phyloP scores from a whole-genome alignment of 202 grass and related monocot species.

The Hordeum pubiflorum region DNA sequence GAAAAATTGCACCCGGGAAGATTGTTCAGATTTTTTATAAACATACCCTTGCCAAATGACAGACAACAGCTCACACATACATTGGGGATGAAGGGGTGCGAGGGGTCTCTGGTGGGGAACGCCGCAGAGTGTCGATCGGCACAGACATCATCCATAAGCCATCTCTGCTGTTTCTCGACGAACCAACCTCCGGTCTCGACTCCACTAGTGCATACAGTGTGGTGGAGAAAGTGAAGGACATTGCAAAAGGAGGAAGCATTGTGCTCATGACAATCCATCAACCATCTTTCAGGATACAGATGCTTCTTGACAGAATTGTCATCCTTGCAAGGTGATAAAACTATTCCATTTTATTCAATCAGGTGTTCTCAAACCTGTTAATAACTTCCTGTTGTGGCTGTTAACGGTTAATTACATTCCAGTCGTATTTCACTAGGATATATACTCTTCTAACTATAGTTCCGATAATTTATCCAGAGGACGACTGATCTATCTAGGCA shows the following conservation, averaged over 20 bases:
- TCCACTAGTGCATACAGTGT: conserved; percentile 77
- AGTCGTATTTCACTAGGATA: conserved; percentile 8
- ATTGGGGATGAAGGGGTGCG: conserved; percentile 40
- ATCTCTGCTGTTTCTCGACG: conserved; percentile 49
- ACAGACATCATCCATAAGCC: conserved; percentile 61
- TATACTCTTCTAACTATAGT: conserved; percentile 10
- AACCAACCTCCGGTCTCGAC: conserved; percentile 62
- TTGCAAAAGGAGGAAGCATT: conserved; percentile 49
- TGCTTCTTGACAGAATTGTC: conserved; percentile 64
- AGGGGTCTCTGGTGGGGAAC: conserved; percentile 53
- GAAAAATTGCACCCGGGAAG: neutral
- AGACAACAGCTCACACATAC: conserved; percentile 41
- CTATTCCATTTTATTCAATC: conserved; percentile 3
- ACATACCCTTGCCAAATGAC: conserved; percentile 29
- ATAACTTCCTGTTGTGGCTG: neutral
- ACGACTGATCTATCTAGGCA: conserved; percentile 53
- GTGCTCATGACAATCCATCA: conserved; percentile 78
- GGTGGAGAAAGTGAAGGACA: conserved; percentile 74
- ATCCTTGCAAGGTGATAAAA: conserved; percentile 57
- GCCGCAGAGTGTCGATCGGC: conserved; percentile 55
- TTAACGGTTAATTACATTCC: neutral
- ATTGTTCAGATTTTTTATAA: neutral
- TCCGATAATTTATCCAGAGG: conserved; percentile 33
- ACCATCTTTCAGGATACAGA: conserved; percentile 69
- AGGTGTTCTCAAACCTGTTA: conserved; percentile 6